Evolutionary conservation across 192 early-diverging fungal species (phyloP), one percentile per base, ranked within the genome.

Genomic region (Pilaira anomala): DNA sequence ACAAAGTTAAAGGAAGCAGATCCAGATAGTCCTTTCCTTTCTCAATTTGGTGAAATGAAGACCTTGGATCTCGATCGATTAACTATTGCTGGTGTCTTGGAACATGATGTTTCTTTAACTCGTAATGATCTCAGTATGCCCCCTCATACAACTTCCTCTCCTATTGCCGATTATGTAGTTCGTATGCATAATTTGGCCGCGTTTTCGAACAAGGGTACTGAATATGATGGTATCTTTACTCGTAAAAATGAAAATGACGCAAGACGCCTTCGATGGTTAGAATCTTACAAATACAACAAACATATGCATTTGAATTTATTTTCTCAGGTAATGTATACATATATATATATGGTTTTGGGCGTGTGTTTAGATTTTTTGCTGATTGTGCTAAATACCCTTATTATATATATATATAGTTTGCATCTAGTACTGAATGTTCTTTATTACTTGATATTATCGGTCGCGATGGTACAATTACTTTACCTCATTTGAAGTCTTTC

Each of bases 31-130:
- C 4, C 4, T 13, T 58, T 58, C 14, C 9, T 42, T 16, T 12
- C 19, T 25, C 56, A 58, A 42, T 58, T 58, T 16, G 33, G 9
- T 24, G 21, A 42, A 21, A 19, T 22, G 12, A 9, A 58, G 24
- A 41, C 19, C 3, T 13, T 58, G 22, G 36, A 58, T 58, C 22
- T 58, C 9, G 56, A 58, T 19, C 56, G 39, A 24, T 39, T 58
- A 3, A 21, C 29, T 13, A 36, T 58, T 7, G 21, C 22, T 24
- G 36, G 21, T 39, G 22, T 58, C 13, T 42, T 58, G 40, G 56
- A 58, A 26, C 56, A 58, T 33, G 56, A 58, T 22, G 56, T 42
- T 42, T 58, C 56, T 25, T 33, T 58, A 8, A 58, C 56, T 22
- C 33, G 56, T 21, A 28, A 58, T 6, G 56, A 58, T 58, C 21